Conservation (phyloP, 1,139 yeast genomes). For the Taphrina populina region DNA sequence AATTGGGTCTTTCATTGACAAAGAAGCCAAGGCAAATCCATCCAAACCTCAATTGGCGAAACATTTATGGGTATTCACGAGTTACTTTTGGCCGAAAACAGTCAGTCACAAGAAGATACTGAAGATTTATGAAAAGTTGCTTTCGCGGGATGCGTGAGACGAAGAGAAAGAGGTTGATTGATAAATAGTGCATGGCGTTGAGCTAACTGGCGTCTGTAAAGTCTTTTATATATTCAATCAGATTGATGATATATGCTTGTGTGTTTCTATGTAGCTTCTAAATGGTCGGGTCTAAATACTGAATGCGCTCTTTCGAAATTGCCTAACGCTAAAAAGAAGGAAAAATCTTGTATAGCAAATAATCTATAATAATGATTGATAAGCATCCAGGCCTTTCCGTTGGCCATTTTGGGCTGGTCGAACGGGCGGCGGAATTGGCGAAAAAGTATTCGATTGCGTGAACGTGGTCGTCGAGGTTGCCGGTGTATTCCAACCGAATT, state of each 20-base stretch:
- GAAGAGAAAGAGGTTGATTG: too few species aligned
- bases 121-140: slow-evolving; percentile 62
- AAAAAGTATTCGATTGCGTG: too few species aligned
- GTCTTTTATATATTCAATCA: too few species aligned
- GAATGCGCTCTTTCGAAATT: too few species aligned
- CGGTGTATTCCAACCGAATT: too few species aligned
- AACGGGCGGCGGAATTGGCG: neutral
- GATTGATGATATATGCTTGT: too few species aligned
- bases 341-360: too few species aligned
- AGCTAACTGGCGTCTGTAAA: too few species aligned
- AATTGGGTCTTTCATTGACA: slow-evolving; percentile 74
- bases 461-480: slow-evolving; percentile 1
- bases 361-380: slow-evolving; percentile 20
- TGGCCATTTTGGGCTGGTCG: neutral
- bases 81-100: slow-evolving; percentile 88
- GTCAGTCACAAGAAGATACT: slow-evolving; percentile 72
- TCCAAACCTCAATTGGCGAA: slow-evolving; percentile 52
- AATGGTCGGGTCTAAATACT: too few species aligned
- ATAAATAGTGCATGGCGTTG: too few species aligned
- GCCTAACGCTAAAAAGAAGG: too few species aligned
- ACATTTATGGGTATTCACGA: slow-evolving; percentile 83
- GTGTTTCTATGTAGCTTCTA: too few species aligned
- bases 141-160: slow-evolving; percentile 7
- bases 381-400: slow-evolving; percentile 13
- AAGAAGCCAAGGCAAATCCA: slow-evolving; percentile 42